Base-by-base conservation (phyloP, 2,329 filamentous ascomycete species). In the Cladosporium velox region DNA sequence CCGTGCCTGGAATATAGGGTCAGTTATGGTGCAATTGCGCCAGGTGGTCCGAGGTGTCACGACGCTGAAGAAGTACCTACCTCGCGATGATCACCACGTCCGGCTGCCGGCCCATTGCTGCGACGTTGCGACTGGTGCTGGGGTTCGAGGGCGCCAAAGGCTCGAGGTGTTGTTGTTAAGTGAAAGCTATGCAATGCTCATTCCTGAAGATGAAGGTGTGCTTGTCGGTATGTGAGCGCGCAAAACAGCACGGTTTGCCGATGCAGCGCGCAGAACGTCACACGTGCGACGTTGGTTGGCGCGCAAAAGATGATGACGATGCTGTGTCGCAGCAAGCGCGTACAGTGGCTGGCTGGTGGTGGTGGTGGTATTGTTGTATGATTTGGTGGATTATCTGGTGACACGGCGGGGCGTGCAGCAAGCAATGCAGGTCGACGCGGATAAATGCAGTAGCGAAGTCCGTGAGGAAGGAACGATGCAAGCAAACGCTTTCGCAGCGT, bases 1-100 rank as follows among this genome's bases (percentile, higher is more conserved):
- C 95, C 95, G 79, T 99, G 95, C 79, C 95, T 89, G 67, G 67
- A 55, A 55, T 58, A 58, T 66, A 57, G 61, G 34, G 57, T 69
- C 32, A 67, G 65, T 14, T 35, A 35, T 38, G 1, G 4, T 34
- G 34, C 34, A 21, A 26, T 38, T 14, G 32, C 34, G 34, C 32
- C 34, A 41, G 30, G 34, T 34, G 32, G 24, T 58, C 24, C 21
- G 32, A 58, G 55, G 30, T 41, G 41, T 47, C n/a, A 47, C 41
- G 41, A 12, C n/a, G 41, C n/a, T 15, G 41, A 47, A 47, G 41
- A 35, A 35, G 67, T 54, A 68, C 76, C 66, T 74, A 82, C 81
- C 82, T 79, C n/a, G 80, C 82, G 71, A 84, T 78, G 66, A 84
- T 80, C 65, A 84, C 79, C 32, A 83, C 80, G 38, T 79, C 80